Conservation (phyloP, 176 grass and related monocot species). For the Oryza rufipogon region DNA sequence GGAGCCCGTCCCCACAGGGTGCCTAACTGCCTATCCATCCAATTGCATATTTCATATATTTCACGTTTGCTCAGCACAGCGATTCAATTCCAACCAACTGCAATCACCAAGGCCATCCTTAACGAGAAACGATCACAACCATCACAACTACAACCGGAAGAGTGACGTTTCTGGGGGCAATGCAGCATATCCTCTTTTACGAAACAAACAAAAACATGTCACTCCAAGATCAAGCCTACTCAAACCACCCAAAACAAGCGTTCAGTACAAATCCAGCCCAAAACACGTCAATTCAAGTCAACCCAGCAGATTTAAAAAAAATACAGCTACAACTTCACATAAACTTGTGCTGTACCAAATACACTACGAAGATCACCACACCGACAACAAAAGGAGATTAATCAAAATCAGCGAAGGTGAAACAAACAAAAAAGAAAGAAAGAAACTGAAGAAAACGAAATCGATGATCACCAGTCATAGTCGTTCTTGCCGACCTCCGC, state of each 20-base stretch:
- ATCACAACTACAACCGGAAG: conserved; percentile 14
- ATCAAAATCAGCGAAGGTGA: not conserved
- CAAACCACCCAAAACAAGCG: not conserved
- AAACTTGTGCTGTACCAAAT: not conserved
- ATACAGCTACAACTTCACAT: not conserved
- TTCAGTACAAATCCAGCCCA: not conserved
- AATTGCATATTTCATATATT: conserved; percentile 19
- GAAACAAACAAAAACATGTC: not conserved
- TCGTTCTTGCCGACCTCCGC: conserved; percentile 95
- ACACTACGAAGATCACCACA: not conserved
- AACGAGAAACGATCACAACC: conserved; percentile 24
- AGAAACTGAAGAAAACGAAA: not conserved
- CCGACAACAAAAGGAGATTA: not conserved
- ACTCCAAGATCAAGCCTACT: conserved; percentile 21
- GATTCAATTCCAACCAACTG: conserved; percentile 32
- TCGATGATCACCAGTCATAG: conserved; percentile 76
- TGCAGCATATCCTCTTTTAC: not conserved
- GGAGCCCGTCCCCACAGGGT: not conserved
- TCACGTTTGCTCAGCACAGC: conserved; percentile 9
- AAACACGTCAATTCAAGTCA: not conserved
- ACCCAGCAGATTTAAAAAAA: not conserved
- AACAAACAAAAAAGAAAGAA: not conserved
- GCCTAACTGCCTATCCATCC: not conserved
- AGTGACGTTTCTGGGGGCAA: not conserved
- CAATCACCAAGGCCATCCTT: conserved; percentile 19